These are phyloP conservation scores for Dothideomycetes sp. DNA, from an alignment of 2,329 filamentous ascomycete species.

Conservation along the genomic window DNA sequence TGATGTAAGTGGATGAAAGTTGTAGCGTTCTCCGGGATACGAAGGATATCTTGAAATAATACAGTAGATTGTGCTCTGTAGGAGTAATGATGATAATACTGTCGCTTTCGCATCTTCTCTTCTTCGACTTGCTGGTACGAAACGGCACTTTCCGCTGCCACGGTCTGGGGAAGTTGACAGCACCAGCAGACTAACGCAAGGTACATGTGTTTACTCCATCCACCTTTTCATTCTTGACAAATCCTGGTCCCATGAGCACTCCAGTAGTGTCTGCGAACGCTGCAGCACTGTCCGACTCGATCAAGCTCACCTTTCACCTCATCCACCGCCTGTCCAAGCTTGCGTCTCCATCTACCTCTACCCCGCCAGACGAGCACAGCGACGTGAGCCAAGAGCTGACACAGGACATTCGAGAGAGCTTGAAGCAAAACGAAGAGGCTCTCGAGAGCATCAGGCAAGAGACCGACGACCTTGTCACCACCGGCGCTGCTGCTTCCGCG, in stretches of 20 bases:
- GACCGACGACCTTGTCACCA: slow-evolving; percentile 54
- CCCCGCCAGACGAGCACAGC: slow-evolving; percentile 44
- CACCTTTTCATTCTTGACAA: neutral
- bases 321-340: slow-evolving; percentile 48
- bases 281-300: slow-evolving; percentile 35
- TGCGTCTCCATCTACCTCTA: slow-evolving; percentile 51
- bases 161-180: too few relatives aligned
- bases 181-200: too few relatives aligned
- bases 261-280: neutral
- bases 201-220: too few relatives aligned
- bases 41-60: too few relatives aligned
- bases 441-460: slow-evolving; percentile 73
- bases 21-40: too few relatives aligned
- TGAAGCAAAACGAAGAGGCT: slow-evolving; percentile 74
- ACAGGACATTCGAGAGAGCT: slow-evolving; percentile 65
- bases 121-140: too few relatives aligned
- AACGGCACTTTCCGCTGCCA: too few relatives aligned
- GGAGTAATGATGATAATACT: too few relatives aligned
- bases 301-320: slow-evolving; percentile 43
- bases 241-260: neutral
- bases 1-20: too few relatives aligned
- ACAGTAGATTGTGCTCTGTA: too few relatives aligned
- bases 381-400: slow-evolving; percentile 60
- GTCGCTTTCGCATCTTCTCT: too few relatives aligned
- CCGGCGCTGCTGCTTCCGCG: slow-evolving; percentile 19